Evolutionary conservation across 345 rosid genomes (phyloP), one percentile per base, ranked within the genome.

Genomic region (Camelina hispida): DNA sequence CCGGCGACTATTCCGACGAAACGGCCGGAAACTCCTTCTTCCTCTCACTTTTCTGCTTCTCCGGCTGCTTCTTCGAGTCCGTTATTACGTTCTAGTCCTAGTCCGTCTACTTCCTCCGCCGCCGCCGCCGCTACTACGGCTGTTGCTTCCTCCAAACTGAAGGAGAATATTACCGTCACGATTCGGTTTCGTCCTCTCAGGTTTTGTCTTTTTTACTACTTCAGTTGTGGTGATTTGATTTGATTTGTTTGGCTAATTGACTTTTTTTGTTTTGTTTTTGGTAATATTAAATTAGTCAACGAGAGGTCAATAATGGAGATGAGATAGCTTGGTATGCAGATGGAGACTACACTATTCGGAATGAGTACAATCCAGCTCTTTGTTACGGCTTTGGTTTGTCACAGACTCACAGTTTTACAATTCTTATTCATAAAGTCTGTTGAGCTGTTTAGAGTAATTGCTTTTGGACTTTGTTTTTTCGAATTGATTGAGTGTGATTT

Each of bases 291-390:
- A 52, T 51, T 67, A 91, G 97, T 85, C 84, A 70, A 13, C 73
- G 91, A 70, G 95, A 91, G 82, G 85, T 89, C 74, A 85, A 81
- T 62, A 86, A 87, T 81, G 97, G 97, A 38, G 95, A 89, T 71
- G 95, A 87, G 85, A 80, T 87, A 52, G 90, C 95, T 0, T 87
- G 97, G 97, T 89, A 87, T 68, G 97, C 97, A 3, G 97, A 89
- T 74, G 95, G 93, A 57, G 90, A 86, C 73, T 83, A 51, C 67
- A 83, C 97, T 5, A 87, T 89, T 76, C 74, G 89, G 80, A 89
- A 89, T 65, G 94, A 89, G 85, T 83, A 79, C 62, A 91, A 89
- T 71, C 74, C 88, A 71, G 74, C 87, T 25, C 80, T 82, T 82
- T 91, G 88, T 77, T 91, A 89, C 79, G 88, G 86, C 66, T 89